Evolutionary conservation across 805 yeast genomes (phyloP), one percentile per base, ranked within the genome.

Genomic region (Candida fluviatilis): DNA sequence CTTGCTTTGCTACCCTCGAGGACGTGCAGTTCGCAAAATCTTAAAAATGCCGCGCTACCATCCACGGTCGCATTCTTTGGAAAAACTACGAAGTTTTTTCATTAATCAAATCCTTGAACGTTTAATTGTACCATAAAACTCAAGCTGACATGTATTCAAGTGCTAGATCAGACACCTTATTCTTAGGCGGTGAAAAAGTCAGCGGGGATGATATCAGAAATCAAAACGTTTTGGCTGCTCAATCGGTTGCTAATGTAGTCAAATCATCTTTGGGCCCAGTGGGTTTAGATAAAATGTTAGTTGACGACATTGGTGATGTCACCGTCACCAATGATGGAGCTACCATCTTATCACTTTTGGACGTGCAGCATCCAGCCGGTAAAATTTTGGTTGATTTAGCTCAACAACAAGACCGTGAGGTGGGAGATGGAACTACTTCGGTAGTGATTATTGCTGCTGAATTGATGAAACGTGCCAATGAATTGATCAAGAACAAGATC

Each of bases 271-370:
- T 93, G 40, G 99, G 99, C 4, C 99, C 99, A 6, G 98, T 93
- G 25, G 99, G 99, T 18, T 73, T 93, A 37, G 99, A 93, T 68
- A 93, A 93, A 69, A 93, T 93, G 96, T 75, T 93, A 34, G 99
- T 93, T 28, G 99, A 93, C 64, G 99, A 93, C 56, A 95, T 93
- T 64, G 99, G 99, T 47, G 99, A 95, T 65, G 97, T 93, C 33
- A 90, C 96, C 4, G 97, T 93, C 36, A 93, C 99, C 33, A 93
- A 93, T 64, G 99, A 93, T 64, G 99, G 99, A 49, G 99, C 99
- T 42, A 93, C 99, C 4, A 93, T 93, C 53, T 71, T 93, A 47
- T 76, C 88, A 7, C 66, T 95, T 37, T 71, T 93, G 48, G 99
- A 93, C 58, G 98, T 93, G 36, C 96, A 93, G 65, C 99, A 93